Evolutionary conservation across 2,329 filamentous ascomycete genomes (phyloP), one percentile per base, ranked within the genome.

Genomic region (Pseudofabraea citricarpa): DNA sequence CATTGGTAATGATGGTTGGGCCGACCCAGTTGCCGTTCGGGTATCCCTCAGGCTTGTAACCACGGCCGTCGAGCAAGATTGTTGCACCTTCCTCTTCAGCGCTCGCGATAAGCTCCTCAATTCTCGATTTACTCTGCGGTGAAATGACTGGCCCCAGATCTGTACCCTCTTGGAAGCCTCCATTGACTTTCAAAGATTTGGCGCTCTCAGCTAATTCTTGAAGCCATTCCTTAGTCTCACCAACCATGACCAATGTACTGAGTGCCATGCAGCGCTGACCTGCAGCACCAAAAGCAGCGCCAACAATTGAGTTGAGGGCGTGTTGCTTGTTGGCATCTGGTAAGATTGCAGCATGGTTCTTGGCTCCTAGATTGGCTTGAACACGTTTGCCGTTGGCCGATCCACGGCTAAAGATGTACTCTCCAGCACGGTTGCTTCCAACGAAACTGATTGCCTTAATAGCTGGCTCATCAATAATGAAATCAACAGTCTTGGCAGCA

Each of bases 291-390:
- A 93, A 93, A 18, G 88, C 87, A 24, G 88, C 87, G 52, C 87
- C 88, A 4, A 87, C 79, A 52, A 93, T 87, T 33, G 85, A 84
- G 69, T 91, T 93, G 58, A 93, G 70, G 53, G 89, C 87, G 58
- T 90, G 85, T 72, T 93, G 90, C 77, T 90, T 91, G 73, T 93
- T 90, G 72, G 83, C 86, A 71, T 93, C 87, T 15, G 87, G 87
- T 48, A 91, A 77, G 22, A 93, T 82, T 41, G 85, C 85, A 21
- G 87, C 87, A 64, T 93, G 87, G 74, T 93, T 93, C 77, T 93
- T 93, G 54, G 87, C 87, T 31, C 87, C 88, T 49, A 93, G 70
- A 68, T 93, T 93, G 63, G 87, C 87, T 70, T 93, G 88, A 23
- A 90, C 86, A 58, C 87, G 84, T 77, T 93, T 93, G 60, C 88